Evolutionary conservation across 176 grass and related monocot genomes (phyloP).

Genomic region (Triticum timopheevii): DNA sequence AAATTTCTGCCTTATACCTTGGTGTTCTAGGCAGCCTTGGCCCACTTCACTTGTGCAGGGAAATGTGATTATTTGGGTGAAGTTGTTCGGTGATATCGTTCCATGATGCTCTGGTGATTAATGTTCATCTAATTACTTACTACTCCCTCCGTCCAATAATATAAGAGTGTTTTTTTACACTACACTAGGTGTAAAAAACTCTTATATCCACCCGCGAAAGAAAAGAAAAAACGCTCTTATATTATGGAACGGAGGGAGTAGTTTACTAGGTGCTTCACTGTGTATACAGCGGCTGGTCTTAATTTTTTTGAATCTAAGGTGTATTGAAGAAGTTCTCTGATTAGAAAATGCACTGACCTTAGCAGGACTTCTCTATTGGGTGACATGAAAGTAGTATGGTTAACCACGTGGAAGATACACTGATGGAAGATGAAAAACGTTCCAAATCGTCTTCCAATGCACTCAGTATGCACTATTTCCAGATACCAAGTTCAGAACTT

Average conservation of each 20-base stretch:
- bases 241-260: background rate
- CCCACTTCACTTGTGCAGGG: background rate
- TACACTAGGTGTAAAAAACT: no score
- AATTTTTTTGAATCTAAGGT: background rate
- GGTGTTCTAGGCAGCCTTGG: background rate
- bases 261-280: background rate
- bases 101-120: background rate
- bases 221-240: no score
- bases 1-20: background rate
- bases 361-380: background rate
- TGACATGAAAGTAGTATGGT: background rate
- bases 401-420: background rate
- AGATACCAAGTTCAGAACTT: conserved; percentile 10
- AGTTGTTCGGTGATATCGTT: background rate
- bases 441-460: background rate
- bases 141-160: no score
- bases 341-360: background rate
- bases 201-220: no score
- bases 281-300: background rate
- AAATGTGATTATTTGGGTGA: background rate
- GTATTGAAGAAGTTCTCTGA: background rate
- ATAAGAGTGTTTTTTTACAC: no score
- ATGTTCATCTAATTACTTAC: background rate
- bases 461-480: background rate
- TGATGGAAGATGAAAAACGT: background rate